Evolutionary conservation across 2,329 filamentous ascomycete genomes (phyloP).

Genomic region (Didymellaceae sp.): DNA sequence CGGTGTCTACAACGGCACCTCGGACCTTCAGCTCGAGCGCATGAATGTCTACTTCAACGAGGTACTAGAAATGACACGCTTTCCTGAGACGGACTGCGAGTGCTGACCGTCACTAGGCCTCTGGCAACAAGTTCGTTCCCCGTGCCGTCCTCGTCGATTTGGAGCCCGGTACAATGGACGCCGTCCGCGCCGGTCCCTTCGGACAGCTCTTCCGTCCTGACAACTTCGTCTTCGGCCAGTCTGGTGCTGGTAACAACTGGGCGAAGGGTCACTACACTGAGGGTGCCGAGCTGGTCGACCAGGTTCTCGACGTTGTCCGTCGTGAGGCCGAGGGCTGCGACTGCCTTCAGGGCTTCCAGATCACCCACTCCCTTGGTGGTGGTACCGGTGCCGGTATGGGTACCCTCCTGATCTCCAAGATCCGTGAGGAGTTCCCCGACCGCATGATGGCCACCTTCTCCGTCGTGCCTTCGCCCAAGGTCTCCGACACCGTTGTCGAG

Average conservation of each 20-base stretch:
- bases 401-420: slow-evolving; percentile 99
- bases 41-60: slow-evolving; percentile 99
- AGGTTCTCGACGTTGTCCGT: slow-evolving; percentile 97
- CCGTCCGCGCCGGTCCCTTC: slow-evolving; percentile 96
- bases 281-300: slow-evolving; percentile 97
- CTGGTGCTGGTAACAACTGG: slow-evolving; percentile 99
- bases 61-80: slow-evolving; percentile 56
- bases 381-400: slow-evolving; percentile 99
- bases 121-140: slow-evolving; percentile 98
- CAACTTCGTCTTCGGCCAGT: slow-evolving; percentile 99
- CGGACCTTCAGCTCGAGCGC: slow-evolving; percentile 98
- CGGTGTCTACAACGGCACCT: slow-evolving; percentile 97
- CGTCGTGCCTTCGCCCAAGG: slow-evolving; percentile 97
- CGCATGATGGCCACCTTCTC: slow-evolving; percentile 99
- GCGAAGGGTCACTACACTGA: slow-evolving; percentile 99
- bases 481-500: slow-evolving; percentile 99
- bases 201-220: slow-evolving; percentile 99
- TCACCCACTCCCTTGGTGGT: slow-evolving; percentile 99
- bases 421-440: slow-evolving; percentile 99
- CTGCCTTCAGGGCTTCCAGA: slow-evolving; percentile 99
- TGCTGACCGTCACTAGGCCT: slow-evolving; percentile 66
- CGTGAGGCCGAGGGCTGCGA: slow-evolving; percentile 99
- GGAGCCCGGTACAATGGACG: slow-evolving; percentile 99
- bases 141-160: slow-evolving; percentile 99
- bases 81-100: slow-evolving; percentile 10